A percentile compares a stretch with the other conserved stretches of the same genome.
Evolutionary conservation across 1,284 basidiomycete genomes (phyloP).

Genomic region (Fomitiporia mediterranea): DNA sequence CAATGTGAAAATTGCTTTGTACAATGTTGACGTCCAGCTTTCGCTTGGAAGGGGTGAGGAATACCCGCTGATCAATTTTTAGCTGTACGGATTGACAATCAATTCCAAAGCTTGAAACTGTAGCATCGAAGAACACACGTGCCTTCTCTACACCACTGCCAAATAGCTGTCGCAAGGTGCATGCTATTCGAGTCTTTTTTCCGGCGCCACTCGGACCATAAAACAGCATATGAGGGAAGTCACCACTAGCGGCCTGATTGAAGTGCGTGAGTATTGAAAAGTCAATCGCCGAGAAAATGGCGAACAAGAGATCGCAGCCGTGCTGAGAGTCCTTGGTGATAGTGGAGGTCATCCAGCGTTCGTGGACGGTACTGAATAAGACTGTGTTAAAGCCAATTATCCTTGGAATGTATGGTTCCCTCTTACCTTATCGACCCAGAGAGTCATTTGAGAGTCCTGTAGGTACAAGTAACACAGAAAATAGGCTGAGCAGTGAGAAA

Average conservation of each 20-base stretch:
- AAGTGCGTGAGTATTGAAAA: slow-evolving; percentile 1
- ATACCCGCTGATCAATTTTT: slow-evolving; percentile 97
- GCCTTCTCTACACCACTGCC: slow-evolving; percentile 93
- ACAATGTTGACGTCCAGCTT: slow-evolving; percentile 98
- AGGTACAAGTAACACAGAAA: not conserved
- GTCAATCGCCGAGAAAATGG: slow-evolving; percentile 9
- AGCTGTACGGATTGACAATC: slow-evolving; percentile 48
- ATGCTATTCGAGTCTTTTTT: slow-evolving; percentile 96
- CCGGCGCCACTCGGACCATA: slow-evolving; percentile 97
- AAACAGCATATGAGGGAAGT: slow-evolving; percentile 98
- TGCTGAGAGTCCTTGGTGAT: slow-evolving; percentile 79
- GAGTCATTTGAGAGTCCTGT: slow-evolving; percentile 47
- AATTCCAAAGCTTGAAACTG: slow-evolving; percentile 3
- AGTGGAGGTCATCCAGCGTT: slow-evolving; percentile 82
- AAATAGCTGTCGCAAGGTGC: slow-evolving; percentile 85
- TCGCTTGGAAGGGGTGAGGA: slow-evolving; percentile 90
- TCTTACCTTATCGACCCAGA: slow-evolving; percentile 83
- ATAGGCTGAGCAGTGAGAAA: too few species aligned
- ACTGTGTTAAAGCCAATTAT: not conserved
- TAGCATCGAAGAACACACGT: slow-evolving; percentile 19
- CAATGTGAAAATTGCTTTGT: slow-evolving; percentile 94
- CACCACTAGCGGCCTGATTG: slow-evolving; percentile 73
- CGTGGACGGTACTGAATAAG: slow-evolving; percentile 76
- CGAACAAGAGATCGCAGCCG: slow-evolving; percentile 78
- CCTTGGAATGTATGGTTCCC: too few species aligned